A percentile compares a stretch with the other conserved stretches of the same genome.
phyloP scores from a whole-genome alignment of 208 protist genomes.

The Leishmania guyanensis region DNA sequence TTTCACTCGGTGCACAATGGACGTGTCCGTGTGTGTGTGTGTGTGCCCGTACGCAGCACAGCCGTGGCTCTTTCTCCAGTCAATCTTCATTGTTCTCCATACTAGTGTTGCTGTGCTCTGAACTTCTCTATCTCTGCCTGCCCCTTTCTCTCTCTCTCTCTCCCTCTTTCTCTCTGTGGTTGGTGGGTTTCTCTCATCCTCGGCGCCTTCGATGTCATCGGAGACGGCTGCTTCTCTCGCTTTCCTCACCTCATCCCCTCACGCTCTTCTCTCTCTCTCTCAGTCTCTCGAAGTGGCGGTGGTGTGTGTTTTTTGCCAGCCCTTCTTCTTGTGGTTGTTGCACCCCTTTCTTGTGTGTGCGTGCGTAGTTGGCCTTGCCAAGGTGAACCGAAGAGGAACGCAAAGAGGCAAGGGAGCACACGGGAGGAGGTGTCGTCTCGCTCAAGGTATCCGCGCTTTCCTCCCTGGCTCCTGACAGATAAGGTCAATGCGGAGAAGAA shows the following conservation, averaged over 20 bases:
- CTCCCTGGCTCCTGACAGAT: constrained; percentile 8
- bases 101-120: no score
- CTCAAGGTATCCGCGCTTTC: not conserved
- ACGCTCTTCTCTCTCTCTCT: no score
- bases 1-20: not conserved
- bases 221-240: no score
- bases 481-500: not conserved
- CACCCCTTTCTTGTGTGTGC: not conserved
- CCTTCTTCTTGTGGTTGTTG: not conserved
- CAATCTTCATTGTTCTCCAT: no score
- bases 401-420: not conserved
- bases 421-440: not conserved
- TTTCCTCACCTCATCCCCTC: no score
- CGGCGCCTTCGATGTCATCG: no score
- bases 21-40: constrained; percentile 3
- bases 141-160: no score
- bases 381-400: not conserved
- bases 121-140: no score
- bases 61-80: no score
- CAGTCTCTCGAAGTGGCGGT: not conserved
- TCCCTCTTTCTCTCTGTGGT: no score
- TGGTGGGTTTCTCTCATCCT: no score
- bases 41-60: not conserved
- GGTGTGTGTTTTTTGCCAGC: not conserved
- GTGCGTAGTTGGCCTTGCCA: not conserved